phyloP scores from a whole-genome alignment of 768 basidiomycete species.

The Kwoniella mangroviensis region DNA sequence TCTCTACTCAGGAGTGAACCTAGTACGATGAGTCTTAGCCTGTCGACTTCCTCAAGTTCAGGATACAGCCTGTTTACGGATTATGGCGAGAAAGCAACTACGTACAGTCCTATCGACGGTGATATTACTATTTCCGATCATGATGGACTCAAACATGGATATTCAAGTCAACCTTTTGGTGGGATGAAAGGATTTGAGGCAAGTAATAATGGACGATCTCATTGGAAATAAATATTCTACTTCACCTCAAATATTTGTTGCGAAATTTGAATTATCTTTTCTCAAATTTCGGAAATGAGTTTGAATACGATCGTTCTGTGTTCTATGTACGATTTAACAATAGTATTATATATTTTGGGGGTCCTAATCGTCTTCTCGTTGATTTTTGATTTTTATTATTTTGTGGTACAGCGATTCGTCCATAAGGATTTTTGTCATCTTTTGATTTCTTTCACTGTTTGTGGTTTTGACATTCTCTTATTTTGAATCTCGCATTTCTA shows the following conservation, averaged over 20 bases:
- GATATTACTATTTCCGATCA: constrained; percentile 1
- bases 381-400: not conserved
- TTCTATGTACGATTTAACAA: not conserved
- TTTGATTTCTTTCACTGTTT: not conserved
- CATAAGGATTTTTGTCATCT: no score
- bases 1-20: constrained; percentile 8
- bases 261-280: no score
- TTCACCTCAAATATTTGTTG: no score
- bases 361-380: not conserved
- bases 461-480: not conserved
- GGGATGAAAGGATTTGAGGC: no score
- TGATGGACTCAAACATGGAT: not conserved
- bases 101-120: not conserved
- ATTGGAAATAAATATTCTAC: not conserved
- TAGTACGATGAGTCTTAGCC: constrained; percentile 9
- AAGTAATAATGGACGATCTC: not conserved
- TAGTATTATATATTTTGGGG: not conserved
- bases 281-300: no score
- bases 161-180: not conserved
- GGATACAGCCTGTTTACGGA: constrained; percentile 13
- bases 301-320: not conserved
- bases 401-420: no score
- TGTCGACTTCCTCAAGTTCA: constrained; percentile 13
- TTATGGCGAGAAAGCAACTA: not conserved
- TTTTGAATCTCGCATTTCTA: no score